Percentiles rank a stretch among this genome's conserved stretches.
Conservation (phyloP, 2,329 filamentous ascomycete genomes). For the Phialophora macrospora region DNA sequence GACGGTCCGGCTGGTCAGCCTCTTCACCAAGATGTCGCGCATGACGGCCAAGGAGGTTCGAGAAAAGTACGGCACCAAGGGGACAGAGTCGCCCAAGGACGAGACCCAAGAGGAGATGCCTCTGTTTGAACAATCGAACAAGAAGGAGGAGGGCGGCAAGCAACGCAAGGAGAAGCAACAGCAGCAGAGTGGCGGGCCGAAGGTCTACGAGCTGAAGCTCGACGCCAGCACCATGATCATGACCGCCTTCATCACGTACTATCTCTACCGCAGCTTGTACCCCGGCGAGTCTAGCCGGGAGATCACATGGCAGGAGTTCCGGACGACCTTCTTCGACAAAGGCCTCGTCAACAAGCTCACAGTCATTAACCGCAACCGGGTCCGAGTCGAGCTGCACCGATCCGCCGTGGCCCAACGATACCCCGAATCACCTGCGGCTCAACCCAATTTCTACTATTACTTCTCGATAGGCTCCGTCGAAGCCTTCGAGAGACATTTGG, state of each 20-base stretch:
- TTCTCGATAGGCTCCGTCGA: conserved; percentile 96
- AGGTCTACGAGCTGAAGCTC: conserved; percentile 54
- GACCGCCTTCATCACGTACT: conserved; percentile 64
- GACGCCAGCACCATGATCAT: conserved; percentile 63
- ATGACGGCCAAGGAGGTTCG: conserved; percentile 52
- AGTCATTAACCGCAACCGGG: conserved; percentile 75
- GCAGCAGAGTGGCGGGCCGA: conserved; percentile 47
- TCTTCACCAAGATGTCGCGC: conserved; percentile 62
- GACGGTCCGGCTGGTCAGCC: conserved; percentile 64
- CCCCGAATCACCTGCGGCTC: conserved; percentile 72
- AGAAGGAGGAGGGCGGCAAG: conserved; percentile 42
- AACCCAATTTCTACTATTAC: conserved; percentile 78
- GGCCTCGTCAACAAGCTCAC: conserved; percentile 91
- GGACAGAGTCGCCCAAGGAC: conserved; percentile 36
- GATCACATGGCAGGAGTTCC: conserved; percentile 97
- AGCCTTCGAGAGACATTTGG: conserved; percentile 85
- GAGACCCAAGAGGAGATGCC: conserved; percentile 32
- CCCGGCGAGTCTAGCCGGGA: conserved; percentile 71
- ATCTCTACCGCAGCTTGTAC: conserved; percentile 68
- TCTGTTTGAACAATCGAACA: conserved; percentile 37
- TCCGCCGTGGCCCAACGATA: conserved; percentile 74
- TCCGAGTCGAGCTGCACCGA: conserved; percentile 79
- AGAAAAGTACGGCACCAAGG: conserved; percentile 43
- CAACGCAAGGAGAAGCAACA: conserved; percentile 41
- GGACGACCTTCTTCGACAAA: conserved; percentile 91